Base-by-base conservation (phyloP, 2,329 filamentous ascomycete genomes). In the Claviceps africana region DNA sequence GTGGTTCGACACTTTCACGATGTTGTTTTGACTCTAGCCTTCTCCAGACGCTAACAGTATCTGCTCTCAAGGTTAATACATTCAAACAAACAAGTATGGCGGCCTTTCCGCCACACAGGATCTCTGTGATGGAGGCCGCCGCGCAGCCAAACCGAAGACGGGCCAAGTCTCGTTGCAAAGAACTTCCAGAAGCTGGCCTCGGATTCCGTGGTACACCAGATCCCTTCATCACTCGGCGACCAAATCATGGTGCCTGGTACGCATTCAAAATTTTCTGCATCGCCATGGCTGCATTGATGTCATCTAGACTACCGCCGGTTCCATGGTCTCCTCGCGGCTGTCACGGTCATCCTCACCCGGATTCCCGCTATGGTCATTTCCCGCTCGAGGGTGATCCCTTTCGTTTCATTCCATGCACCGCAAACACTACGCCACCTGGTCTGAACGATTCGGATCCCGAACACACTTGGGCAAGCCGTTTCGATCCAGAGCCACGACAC, bases 361-460 rank as follows among this genome's bases (percentile, higher is more conserved):
- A 28, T 21, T 54, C 54, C 7, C 52, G 55, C 1, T 57, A 56
- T 43, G 56, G 57, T 15, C 30, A 10, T 10, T 75, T 74, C 50
- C 73, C 73, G 0, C 53, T 57, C 17, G 57, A 64, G 3, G 57
- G 65, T n/a, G 73, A 77, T 50, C 66, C 70, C 1, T 75, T 77
- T 53, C 70, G 55, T 7, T 71, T 75, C 57, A 60, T 75, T 1
- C 73, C 74, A 2, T 76, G 74, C 61, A 75, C 72, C 4, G 61
- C 64, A 40, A 48, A 51, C 8, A 71, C 69, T 0, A n/a, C 67
- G 4, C 68, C 67, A 9, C 73, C 73, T 0, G 56, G 62, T 1
- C 64, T 75, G 17, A 65, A 72, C 25, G 71, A 74, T 44, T 44
- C 59, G 13, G 45, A 64, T 4, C 63, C 71, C 0, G 59, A 63